Conservation (phyloP, 495 filamentous ascomycete genomes). For the Coniosporium apollinis region DNA sequence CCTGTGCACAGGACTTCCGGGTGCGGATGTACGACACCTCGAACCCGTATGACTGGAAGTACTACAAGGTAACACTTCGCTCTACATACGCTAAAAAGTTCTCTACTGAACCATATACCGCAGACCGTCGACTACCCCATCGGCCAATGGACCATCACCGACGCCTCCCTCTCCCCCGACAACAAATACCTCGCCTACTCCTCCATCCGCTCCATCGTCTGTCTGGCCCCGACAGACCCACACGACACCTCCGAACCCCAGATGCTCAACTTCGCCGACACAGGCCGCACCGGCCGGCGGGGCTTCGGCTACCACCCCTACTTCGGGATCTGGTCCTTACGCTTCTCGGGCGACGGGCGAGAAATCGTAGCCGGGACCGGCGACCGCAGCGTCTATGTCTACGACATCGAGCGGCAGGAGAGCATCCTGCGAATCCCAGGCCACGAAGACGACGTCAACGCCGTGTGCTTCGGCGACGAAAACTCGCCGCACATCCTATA, state of each 20-base stretch:
- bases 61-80: too few species aligned
- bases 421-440: constrained; percentile 59
- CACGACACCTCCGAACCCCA: constrained; percentile 60
- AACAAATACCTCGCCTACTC: constrained; percentile 81
- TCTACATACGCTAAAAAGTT: too few species aligned
- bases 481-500: constrained; percentile 88
- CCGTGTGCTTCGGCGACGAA: constrained; percentile 85
- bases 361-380: constrained; percentile 83
- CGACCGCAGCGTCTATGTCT: constrained; percentile 68
- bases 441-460: constrained; percentile 84
- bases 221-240: constrained; percentile 74
- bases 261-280: constrained; percentile 52
- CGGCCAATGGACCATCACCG: constrained; percentile 90
- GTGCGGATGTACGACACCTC: constrained; percentile 97
- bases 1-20: constrained; percentile 80
- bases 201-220: constrained; percentile 67
- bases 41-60: constrained; percentile 86
- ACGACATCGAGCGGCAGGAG: constrained; percentile 68
- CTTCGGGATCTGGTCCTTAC: constrained; percentile 60
- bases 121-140: constrained; percentile 67
- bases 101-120: too few species aligned
- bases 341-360: constrained; percentile 84
- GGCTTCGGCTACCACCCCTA: constrained; percentile 8
- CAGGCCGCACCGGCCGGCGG: constrained; percentile 21
- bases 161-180: constrained; percentile 82